Base-by-base conservation (phyloP, 805 yeast genomes). In the Myxozyma kluyveri region DNA sequence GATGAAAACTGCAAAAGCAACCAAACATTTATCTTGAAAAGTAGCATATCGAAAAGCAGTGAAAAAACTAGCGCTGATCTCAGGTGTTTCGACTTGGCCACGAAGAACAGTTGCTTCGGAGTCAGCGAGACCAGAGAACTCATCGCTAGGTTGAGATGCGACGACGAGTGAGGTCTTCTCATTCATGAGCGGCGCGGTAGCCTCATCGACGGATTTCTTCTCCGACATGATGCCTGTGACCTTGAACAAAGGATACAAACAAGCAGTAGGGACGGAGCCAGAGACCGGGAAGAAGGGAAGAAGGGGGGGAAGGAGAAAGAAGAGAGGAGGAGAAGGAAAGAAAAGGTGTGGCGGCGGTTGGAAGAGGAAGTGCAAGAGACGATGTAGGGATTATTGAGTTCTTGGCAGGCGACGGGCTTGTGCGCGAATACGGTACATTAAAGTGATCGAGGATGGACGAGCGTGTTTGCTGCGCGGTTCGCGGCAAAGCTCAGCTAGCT, bases 21-120 rank as follows among this genome's bases (percentile, higher is more conserved):
- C 17, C 18, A 39, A 27, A 6, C 45, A 36, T 10, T 36, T 24
- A 37, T 56, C 60, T 10, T 23, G 6, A 21, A 14, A 2, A 6
- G 57, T 45, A 3, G 74, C 72, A 56, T 66, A 72, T 18, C 69
- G 54, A 55, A 62, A 72, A 21, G 71, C 57, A 42, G 67, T 60
- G 26, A 62, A 57, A 23, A 67, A 67, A 2, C 56, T 51, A 4
- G 61, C 59, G 12, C 58, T 47, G 12, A 45, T 49, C 33, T 53
- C 58, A n/a, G 42, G 44, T 18, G 42, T 49, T 7, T 61, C 51
- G 7, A 68, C 63, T 54, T 72, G 75, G n/a, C 61, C 57, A 29
- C 69, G 61, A 21, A 72, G 62, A 7, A 70, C 58, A 3, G 43
- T 60, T 2, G 66, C 70, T 31, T 69, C 75, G 3, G 61, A 54